Evolutionary conservation across 2,329 filamentous ascomycete species (phyloP).

Genomic region (Pseudogymnoascus sp.): DNA sequence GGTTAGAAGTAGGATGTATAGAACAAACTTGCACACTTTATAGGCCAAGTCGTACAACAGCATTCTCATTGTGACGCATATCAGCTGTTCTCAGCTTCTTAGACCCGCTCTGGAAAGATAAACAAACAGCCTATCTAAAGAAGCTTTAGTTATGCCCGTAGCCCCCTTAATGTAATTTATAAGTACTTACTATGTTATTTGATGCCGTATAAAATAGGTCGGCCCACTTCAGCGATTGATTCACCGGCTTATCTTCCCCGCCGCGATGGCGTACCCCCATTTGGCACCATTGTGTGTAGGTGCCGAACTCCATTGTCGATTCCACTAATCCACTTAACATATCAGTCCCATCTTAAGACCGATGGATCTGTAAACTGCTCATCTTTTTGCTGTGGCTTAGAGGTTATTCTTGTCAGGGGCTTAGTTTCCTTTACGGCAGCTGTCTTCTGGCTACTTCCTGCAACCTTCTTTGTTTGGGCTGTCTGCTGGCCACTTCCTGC

Average conservation of each 20-base stretch:
- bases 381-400: background rate
- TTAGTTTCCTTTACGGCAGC: background rate
- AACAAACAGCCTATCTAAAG: background rate
- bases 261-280: too few species aligned
- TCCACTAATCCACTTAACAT: background rate
- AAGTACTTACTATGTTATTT: background rate
- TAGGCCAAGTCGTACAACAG: too few species aligned
- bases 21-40: too few species aligned
- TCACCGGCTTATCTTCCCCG: background rate
- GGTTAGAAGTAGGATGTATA: too few species aligned
- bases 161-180: background rate
- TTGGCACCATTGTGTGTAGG: too few species aligned
- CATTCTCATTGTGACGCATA: too few species aligned
- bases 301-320: too few species aligned
- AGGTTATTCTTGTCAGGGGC: background rate
- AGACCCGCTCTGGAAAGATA: too few species aligned
- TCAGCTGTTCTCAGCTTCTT: too few species aligned
- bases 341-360: background rate
- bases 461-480: background rate
- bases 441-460: background rate
- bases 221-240: background rate
- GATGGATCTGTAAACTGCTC: background rate
- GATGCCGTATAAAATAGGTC: background rate
- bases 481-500: background rate
- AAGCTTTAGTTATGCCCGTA: background rate